phyloP scores from a whole-genome alignment of 2,329 filamentous ascomycete species.

The Aspergillus amoenus region DNA sequence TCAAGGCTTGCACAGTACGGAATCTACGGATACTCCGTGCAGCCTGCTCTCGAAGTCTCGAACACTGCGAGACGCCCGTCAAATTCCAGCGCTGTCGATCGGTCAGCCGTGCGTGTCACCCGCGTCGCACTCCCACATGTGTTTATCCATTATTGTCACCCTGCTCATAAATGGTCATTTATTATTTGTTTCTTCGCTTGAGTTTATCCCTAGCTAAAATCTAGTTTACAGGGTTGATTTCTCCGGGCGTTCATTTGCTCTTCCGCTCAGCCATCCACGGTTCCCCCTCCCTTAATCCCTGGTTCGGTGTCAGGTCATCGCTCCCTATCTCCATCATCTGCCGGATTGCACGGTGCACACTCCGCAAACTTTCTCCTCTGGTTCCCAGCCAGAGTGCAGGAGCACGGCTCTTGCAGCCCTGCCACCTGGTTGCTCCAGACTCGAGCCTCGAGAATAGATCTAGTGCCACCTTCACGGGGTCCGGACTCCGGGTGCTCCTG shows the following conservation, averaged over 20 bases:
- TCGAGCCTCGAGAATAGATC: conserved; percentile 64
- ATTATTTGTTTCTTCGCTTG: neutral
- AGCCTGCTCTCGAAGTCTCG: neutral
- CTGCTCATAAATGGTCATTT: neutral
- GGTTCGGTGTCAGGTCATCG: neutral
- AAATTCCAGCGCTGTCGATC: neutral
- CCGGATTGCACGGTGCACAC: conserved; percentile 51
- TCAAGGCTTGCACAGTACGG: too few species aligned
- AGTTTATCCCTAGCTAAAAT: neutral
- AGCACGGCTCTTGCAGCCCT: conserved; percentile 44
- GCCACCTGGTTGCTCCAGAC: conserved; percentile 19
- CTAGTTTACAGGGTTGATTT: neutral
- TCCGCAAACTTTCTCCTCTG: conserved; percentile 63
- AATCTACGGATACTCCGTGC: too few species aligned
- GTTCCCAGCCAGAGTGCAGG: conserved; percentile 72
- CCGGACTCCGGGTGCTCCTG: conserved; percentile 61
- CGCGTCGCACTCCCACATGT: neutral
- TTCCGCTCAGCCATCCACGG: neutral
- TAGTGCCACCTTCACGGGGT: conserved; percentile 66
- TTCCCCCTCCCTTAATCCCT: neutral
- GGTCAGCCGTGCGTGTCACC: conserved; percentile 7
- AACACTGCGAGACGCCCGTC: neutral
- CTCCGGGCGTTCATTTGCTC: too few species aligned
- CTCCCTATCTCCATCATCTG: conserved; percentile 1
- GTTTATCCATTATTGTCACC: neutral